Base-by-base conservation (phyloP, 257 asterid genomes). In the Solanum stenotomum region DNA sequence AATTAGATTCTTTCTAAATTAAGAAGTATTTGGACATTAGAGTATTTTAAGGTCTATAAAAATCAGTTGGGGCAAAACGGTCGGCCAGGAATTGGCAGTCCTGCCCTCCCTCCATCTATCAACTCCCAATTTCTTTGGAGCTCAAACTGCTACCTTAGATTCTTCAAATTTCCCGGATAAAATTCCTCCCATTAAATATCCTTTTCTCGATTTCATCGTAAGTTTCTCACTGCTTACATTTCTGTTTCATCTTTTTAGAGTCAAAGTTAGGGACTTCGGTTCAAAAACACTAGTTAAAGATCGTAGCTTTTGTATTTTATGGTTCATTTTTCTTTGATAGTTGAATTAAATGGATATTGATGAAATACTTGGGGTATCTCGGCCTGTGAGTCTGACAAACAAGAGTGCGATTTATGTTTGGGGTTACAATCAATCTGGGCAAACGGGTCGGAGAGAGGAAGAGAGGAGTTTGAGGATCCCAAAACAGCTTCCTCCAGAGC, bases 361-460 rank as follows among this genome's bases (percentile, higher is more conserved):
- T 90, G 97, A 92, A 88, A 95, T 95, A 82, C 91, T 96, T 89
- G 98, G 98, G 68, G 99, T 95, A 49, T 84, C 95, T 0, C 91
- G 90, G 79, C 84, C 90, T 81, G 91, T 90, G 87, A 91, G 75
- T 78, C 68, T 93, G 79, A 93, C 98, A 61, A 96, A 95, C 13
- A 97, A 95, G 95, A 97, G 97, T 89, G 98, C 97, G 10, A 92
- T 97, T 20, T 96, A 97, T 88, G 92, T 85, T 2, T 97, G 98
- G 98, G 98, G 98, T 37, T 97, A 97, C 90, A 97, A 97, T 85
- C 95, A 95, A 10, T 94, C 98, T 13, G 99, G 99, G 27, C 99
- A 97, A 91, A 97, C 99, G 78, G 99, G 98, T 56, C 92, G 98
- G 86, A 89, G 87, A 88, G 92, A 91, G 13, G 76, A 94, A 68